Conservation (phyloP, 2,329 filamentous ascomycete species). For the Hymenoscyphus salicellus region DNA sequence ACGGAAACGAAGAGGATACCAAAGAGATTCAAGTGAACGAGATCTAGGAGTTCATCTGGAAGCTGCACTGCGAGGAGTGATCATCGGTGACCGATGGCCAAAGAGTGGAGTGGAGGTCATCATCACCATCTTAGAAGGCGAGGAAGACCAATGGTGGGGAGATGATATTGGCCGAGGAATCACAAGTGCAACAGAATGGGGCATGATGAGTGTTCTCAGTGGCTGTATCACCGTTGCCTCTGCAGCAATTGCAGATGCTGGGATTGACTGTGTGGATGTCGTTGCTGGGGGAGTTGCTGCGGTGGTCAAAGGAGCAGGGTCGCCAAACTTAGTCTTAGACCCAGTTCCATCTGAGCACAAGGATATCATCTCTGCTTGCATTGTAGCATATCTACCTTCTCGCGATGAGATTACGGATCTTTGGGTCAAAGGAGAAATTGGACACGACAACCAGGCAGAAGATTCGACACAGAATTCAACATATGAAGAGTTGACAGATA, state of each 20-base stretch:
- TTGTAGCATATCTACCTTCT: constrained; percentile 81
- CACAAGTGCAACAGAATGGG: constrained; percentile 66
- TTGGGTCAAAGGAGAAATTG: constrained; percentile 79
- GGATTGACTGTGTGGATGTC: constrained; percentile 91
- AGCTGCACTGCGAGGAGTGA: constrained; percentile 80
- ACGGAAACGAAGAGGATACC: constrained; percentile 74
- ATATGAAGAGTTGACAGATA: constrained; percentile 56
- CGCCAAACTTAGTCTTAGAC: constrained; percentile 64
- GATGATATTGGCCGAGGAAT: constrained; percentile 50
- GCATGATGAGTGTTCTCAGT: constrained; percentile 85
- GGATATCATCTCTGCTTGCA: constrained; percentile 76
- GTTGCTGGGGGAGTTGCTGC: constrained; percentile 88
- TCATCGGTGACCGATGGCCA: constrained; percentile 95
- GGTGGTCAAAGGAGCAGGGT: constrained; percentile 52
- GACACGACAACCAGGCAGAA: constrained; percentile 38
- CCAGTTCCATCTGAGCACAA: constrained; percentile 78
- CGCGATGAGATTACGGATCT: constrained; percentile 91
- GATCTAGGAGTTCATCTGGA: constrained; percentile 90
- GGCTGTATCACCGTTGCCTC: constrained; percentile 92
- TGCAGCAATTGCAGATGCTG: constrained; percentile 88
- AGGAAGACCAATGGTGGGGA: constrained; percentile 72
- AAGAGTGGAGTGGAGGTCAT: constrained; percentile 97
- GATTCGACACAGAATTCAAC: constrained; percentile 38
- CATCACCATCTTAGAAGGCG: constrained; percentile 87
- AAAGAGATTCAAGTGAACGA: constrained; percentile 80